A percentile compares a stretch with the other conserved stretches of the same genome.
These are phyloP conservation scores for Amanita pseudoporphyria DNA, from an alignment of 768 basidiomycete genomes.

Conservation along the genomic window DNA sequence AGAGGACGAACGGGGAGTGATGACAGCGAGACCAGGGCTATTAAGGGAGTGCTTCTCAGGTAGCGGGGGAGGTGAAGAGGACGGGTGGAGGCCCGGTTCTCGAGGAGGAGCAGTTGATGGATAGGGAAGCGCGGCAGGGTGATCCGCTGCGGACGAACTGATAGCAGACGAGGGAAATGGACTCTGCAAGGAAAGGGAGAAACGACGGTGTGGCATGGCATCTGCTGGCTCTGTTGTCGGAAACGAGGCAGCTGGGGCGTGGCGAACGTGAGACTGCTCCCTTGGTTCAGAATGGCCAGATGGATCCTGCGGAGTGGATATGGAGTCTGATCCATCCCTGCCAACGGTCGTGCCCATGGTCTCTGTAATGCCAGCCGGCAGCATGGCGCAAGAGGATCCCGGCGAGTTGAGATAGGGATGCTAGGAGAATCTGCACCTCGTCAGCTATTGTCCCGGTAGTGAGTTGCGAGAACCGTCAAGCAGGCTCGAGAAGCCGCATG, in stretches of 20 bases:
- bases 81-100: not conserved
- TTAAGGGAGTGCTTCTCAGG: conserved; percentile 1
- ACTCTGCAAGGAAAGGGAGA: not conserved
- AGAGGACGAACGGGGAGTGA: conserved; percentile 16
- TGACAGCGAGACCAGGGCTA: conserved; percentile 8
- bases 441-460: no score
- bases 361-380: not conserved
- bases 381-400: not conserved
- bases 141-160: not conserved
- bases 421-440: not conserved
- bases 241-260: conserved; percentile 3
- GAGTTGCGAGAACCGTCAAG: no score
- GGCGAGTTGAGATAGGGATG: not conserved
- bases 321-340: not conserved
- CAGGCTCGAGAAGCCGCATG: no score
- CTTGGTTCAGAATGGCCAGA: not conserved
- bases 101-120: not conserved
- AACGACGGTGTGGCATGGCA: not conserved
- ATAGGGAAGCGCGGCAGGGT: not conserved
- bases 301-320: not conserved
- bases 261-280: conserved; percentile 2
- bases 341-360: not conserved
- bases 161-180: not conserved
- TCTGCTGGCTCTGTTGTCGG: not conserved
- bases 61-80: not conserved